These are phyloP conservation scores for Ceratobasidium papillatum DNA, from an alignment of 1,284 basidiomycete genomes.

Conservation along the genomic window DNA sequence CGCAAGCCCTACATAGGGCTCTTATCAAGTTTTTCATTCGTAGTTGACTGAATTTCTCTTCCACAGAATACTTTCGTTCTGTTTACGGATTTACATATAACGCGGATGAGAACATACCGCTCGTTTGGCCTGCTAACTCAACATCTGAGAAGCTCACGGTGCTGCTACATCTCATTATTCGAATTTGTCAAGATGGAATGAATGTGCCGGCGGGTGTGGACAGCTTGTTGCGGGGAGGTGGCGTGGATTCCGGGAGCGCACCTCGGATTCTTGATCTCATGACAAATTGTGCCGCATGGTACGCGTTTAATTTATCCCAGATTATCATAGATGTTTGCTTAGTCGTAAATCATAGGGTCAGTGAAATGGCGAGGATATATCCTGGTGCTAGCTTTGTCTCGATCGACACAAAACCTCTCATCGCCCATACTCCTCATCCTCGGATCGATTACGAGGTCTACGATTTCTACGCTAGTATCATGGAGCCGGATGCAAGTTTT, in stretches of 20 bases:
- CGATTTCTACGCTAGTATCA: constrained; percentile 19
- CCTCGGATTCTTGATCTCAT: neutral
- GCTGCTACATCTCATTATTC: neutral
- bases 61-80: constrained; percentile 10
- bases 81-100: constrained; percentile 8
- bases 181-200: neutral
- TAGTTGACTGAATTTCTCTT: neutral
- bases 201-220: neutral
- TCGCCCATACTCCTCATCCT: constrained; percentile 1
- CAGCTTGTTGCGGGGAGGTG: neutral
- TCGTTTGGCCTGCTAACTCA: constrained; percentile 9
- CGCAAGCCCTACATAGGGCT: no score
- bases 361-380: constrained; percentile 23
- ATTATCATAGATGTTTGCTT: neutral
- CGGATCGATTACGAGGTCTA: constrained; percentile 24
- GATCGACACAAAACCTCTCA: constrained; percentile 19
- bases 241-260: neutral
- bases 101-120: constrained; percentile 22
- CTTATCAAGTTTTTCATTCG: no score
- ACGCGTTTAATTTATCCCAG: neutral
- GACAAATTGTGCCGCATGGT: constrained; percentile 26
- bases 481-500: constrained; percentile 16
- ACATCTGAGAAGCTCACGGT: constrained; percentile 5
- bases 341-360: neutral
- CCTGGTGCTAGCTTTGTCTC: neutral